These are phyloP conservation scores for Termitomyces sp. DNA, from an alignment of 768 basidiomycete species.

Conservation along the genomic window DNA sequence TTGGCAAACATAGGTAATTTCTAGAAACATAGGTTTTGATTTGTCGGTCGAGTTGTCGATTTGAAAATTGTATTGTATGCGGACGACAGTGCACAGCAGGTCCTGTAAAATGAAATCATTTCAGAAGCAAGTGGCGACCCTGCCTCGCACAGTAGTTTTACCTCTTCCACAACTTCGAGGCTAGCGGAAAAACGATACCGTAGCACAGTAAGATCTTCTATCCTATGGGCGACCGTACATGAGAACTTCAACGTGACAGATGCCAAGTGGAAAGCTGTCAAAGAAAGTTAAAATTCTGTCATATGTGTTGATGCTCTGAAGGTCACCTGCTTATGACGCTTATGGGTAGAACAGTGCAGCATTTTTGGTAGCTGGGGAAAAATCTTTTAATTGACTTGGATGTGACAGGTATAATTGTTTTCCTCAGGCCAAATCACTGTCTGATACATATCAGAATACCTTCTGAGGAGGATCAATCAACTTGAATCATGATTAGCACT, in stretches of 20 bases:
- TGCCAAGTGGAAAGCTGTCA: not conserved
- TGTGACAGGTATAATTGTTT: not conserved
- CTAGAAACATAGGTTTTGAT: not conserved
- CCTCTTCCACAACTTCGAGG: not conserved
- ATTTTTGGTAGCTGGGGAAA: not conserved
- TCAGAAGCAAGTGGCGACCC: not conserved
- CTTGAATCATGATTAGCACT: not conserved
- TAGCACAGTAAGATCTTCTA: not conserved
- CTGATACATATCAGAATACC: not conserved
- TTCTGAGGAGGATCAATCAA: not conserved
- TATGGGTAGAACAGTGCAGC: not conserved
- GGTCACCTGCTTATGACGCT: not conserved
- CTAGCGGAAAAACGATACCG: not conserved
- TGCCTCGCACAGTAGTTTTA: not conserved
- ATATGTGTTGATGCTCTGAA: not conserved
- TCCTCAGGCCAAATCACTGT: not conserved
- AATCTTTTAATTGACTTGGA: not conserved
- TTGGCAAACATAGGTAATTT: not conserved
- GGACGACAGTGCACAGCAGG: not conserved
- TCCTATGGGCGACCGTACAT: not conserved
- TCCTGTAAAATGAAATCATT: not conserved
- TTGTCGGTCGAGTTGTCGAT: not conserved
- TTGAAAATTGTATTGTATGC: not conserved
- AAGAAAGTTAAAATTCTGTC: constrained; percentile 5
- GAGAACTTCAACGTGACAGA: not conserved